Evolutionary conservation across 805 yeast genomes (phyloP), one percentile per base, ranked within the genome.

Genomic region (Debaryomyces prosopidis): DNA sequence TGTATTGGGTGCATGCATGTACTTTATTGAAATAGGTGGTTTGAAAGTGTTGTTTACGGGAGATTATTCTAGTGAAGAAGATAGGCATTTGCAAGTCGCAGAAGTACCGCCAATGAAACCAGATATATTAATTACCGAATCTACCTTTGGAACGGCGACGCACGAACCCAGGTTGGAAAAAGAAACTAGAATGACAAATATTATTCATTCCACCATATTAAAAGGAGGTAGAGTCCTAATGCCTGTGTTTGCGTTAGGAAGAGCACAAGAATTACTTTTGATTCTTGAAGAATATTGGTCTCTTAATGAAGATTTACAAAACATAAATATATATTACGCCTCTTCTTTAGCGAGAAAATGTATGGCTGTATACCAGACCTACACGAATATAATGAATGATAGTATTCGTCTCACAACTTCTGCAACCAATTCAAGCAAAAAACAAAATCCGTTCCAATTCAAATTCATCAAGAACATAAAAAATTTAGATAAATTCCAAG

Each of bases 1-100:
- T 75, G 99, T 94, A 10, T 73, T 94, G 36, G 99, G 99, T 44
- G 98, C 99, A 9, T 97, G 98, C 10, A 94, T 94, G 98, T 94
- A 85, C 65, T 84, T 94, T 53, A 81, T 94, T 40, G 99, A 94
- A 65, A 86, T 94, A 57, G 97, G 96, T 15, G 97, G 97, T 0
- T 70, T 92, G 47, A 87, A 89, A 53, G 76, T 89, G 0, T 65
- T 94, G 42, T 94, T 92, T 62, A 94, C 99, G 0, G 99, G 99
- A 45, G 99, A 94, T 65, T 94, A 89, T 60, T 92, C 98, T 3
- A 77, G 99, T 58, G 98, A 92, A 64, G 90, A 88, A 58, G 96
- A 91, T 62, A 82, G 99, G 51, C 99, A 94, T 72, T 78, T 94
- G 58, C 91, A 89, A 58, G 82, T 90, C 3, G 99, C 99, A 0